Conservation (phyloP, 164 flowering plant genomes). For the Chloranthus sessilifolius region DNA sequence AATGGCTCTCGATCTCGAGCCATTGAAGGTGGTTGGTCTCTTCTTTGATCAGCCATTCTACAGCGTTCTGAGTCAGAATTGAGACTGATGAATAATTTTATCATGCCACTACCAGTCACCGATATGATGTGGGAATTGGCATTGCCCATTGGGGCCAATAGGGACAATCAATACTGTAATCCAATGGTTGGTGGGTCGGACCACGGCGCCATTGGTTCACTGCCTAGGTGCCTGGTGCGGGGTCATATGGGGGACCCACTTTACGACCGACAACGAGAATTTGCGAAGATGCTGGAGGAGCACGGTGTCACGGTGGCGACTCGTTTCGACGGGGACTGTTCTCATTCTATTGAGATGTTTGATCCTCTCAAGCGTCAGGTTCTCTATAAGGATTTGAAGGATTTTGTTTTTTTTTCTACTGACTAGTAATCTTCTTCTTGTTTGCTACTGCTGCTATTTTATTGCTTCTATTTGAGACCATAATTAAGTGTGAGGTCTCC, state of each 20-base stretch:
- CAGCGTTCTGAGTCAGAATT: conserved; percentile 32
- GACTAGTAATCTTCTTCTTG: too few relatives aligned
- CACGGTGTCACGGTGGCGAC: conserved; percentile 36
- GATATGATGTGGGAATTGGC: conserved; percentile 51
- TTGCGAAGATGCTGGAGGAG: conserved; percentile 29
- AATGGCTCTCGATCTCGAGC: background rate
- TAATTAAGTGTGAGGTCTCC: too few relatives aligned
- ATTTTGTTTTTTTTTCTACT: too few relatives aligned
- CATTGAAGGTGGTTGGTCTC: background rate
- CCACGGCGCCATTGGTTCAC: background rate
- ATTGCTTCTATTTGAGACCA: too few relatives aligned
- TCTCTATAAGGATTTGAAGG: conserved; percentile 20
- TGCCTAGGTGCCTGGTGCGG: background rate
- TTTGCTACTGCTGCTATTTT: too few relatives aligned
- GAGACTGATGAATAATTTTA: background rate
- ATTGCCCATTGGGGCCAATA: conserved; percentile 45
- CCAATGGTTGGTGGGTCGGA: conserved; percentile 17
- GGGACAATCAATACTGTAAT: conserved; percentile 50
- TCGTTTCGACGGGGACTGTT: conserved; percentile 31
- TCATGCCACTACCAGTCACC: conserved; percentile 24
- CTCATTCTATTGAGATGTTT: conserved; percentile 38
- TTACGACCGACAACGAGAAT: conserved; percentile 36
- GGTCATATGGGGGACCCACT: conserved; percentile 46
- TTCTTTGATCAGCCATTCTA: conserved; percentile 1
- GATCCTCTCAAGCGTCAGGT: conserved; percentile 28